Conservation (phyloP, 371 early-diverging fungal genomes). For the Apophysomyces sp. region DNA sequence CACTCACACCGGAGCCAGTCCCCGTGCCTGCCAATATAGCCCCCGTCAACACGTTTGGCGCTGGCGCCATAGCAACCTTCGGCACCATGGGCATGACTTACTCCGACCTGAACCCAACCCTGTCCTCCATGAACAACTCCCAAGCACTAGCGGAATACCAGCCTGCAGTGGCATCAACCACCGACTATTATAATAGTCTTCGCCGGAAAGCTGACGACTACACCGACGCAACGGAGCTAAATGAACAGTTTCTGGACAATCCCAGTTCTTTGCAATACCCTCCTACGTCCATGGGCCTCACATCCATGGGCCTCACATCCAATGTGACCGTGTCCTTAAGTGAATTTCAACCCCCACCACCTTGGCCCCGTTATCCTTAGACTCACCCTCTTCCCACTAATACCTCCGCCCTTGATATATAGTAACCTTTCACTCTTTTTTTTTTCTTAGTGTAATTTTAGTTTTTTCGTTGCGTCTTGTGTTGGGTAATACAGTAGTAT, state of each 20-base stretch:
- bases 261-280: neutral
- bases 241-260: neutral
- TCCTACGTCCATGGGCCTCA: neutral
- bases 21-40: neutral
- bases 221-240: neutral
- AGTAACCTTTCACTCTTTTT: neutral
- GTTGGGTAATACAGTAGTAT: too few relatives aligned
- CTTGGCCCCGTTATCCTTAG: neutral
- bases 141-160: neutral
- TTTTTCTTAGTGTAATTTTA: neutral
- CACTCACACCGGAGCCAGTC: neutral
- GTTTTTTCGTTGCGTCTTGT: too few relatives aligned
- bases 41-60: neutral
- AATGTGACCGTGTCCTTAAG: neutral
- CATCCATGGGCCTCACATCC: neutral
- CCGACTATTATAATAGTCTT: neutral
- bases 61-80: constrained; percentile 3
- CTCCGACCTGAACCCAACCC: neutral
- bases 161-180: neutral
- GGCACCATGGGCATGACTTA: constrained; percentile 4
- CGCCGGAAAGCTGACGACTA: neutral
- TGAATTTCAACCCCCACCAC: neutral
- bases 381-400: neutral
- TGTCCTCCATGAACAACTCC: neutral
- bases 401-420: neutral